Evolutionary conservation across 1,284 basidiomycete genomes (phyloP), one percentile per base, ranked within the genome.

Genomic region (Microbotryum violaceum): DNA sequence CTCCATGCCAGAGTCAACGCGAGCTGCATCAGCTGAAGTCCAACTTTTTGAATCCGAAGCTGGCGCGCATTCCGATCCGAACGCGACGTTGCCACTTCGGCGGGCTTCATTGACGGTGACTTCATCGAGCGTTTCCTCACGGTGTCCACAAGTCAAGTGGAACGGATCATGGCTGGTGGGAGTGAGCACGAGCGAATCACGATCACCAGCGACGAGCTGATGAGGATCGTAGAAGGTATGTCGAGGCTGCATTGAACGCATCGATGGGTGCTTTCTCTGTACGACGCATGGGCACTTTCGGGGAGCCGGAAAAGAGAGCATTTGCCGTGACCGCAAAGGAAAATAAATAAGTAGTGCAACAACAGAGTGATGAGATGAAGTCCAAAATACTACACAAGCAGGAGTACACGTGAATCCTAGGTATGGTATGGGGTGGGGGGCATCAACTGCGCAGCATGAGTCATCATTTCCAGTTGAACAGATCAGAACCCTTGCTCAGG

Each of bases 31-130:
- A 12, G 37, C 56, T 45, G 10, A 29, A 37, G 21, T 27, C 18
- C 2, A 3, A 10, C 18, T 21, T 18, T 16, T 50, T 23, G 20
- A 14, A 18, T 18, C 58, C 50, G 4, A 50, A 89, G 87, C 63
- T 89, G 82, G 75, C 82, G 90, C 53, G 79, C 51, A 71, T 80
- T 69, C 80, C 85, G 64, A 75, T 79, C 58, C 79, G 82, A 70
- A 82, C 60, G 64, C 31, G 49, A 49, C 2, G 25, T 31, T 4
- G 82, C 21, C 75, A 81, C 72, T 3, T 73, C 75, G 1, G 73
- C 72, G 0, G 91, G 91, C 3, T 92, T 96, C 79, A 79, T 96
- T 31, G 91, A 97, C 69, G 92, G 91, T 3, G 88, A 91, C 72
- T 89, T 91, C n/a, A 60, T 71, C 20, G 61, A 69, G 50, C 58